These are phyloP conservation scores for Cladosporium phlei DNA, from an alignment of 2,329 filamentous ascomycete genomes.

Conservation along the genomic window DNA sequence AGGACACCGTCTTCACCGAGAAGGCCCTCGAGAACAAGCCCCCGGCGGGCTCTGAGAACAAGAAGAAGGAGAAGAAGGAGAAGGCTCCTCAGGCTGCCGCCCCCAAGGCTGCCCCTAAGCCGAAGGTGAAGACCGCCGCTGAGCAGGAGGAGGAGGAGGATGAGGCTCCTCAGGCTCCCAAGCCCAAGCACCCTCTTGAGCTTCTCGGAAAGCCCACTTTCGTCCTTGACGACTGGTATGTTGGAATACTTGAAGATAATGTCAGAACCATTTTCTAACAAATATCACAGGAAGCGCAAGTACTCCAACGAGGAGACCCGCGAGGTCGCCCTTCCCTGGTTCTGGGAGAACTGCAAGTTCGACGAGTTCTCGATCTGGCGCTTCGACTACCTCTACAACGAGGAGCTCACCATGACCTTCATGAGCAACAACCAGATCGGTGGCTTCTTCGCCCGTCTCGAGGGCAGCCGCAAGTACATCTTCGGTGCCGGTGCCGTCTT, in stretches of 20 bases:
- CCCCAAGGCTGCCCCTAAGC: constrained; percentile 49
- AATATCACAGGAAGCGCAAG: constrained; percentile 66
- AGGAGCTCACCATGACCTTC: constrained; percentile 95
- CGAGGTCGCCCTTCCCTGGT: constrained; percentile 82
- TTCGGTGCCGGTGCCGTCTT: constrained; percentile 90
- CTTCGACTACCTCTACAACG: constrained; percentile 97
- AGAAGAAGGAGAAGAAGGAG: constrained; percentile 51
- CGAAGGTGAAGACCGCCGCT: constrained; percentile 51
- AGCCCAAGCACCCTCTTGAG: constrained; percentile 96
- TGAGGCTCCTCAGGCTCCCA: constrained; percentile 61
- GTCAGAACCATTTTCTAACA: too few species aligned
- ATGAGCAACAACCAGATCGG: constrained; percentile 98
- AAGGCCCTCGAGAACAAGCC: constrained; percentile 67
- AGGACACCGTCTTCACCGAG: constrained; percentile 73
- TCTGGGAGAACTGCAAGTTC: constrained; percentile 94
- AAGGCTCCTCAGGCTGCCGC: constrained; percentile 19
- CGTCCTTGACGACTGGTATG: constrained; percentile 78
- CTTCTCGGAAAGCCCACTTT: constrained; percentile 73
- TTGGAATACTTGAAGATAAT: constrained; percentile 13
- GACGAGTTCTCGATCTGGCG: constrained; percentile 95
- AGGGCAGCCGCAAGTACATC: constrained; percentile 95
- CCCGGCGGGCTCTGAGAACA: constrained; percentile 48
- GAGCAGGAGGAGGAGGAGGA: constrained; percentile 60
- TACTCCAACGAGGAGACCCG: constrained; percentile 95
- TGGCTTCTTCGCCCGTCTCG: constrained; percentile 95